A percentile compares a stretch with the other conserved stretches of the same genome.
Conservation (phyloP, 2,329 filamentous ascomycete species). For the Ophiostoma pallidulum region DNA sequence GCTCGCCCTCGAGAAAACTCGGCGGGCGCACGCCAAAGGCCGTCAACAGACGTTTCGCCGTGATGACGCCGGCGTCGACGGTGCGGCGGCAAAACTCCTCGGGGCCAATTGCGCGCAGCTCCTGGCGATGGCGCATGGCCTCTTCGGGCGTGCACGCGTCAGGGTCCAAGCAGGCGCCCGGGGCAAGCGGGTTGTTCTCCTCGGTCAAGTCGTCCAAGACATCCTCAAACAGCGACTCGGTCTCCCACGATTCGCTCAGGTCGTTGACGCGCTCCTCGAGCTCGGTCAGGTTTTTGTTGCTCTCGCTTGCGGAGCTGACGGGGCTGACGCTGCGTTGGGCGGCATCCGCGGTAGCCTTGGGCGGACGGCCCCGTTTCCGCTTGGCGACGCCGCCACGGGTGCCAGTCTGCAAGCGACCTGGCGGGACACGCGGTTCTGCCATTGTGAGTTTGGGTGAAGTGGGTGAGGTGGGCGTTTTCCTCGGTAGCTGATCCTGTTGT, state of each 20-base stretch:
- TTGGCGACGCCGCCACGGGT: constrained; percentile 4
- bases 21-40: constrained; percentile 75
- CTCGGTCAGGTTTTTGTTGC: constrained; percentile 25
- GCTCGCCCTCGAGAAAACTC: constrained; percentile 58
- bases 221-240: constrained; percentile 55
- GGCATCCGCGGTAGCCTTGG: background rate
- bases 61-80: constrained; percentile 57
- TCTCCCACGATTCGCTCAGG: constrained; percentile 50
- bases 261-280: constrained; percentile 44
- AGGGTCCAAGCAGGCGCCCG: constrained; percentile 31
- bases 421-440: background rate
- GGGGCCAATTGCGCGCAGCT: constrained; percentile 68
- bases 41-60: constrained; percentile 73
- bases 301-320: constrained; percentile 3
- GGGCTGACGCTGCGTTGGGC: background rate
- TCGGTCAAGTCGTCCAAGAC: constrained; percentile 49
- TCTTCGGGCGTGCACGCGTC: constrained; percentile 59
- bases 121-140: constrained; percentile 55
- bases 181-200: constrained; percentile 35
- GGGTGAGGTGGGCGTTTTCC: background rate
- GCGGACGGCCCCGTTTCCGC: constrained; percentile 12
- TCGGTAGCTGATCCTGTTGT: too few relatives aligned
- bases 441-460: background rate
- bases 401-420: background rate
- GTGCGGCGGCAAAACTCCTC: constrained; percentile 66